phyloP scores from a whole-genome alignment of 1,284 basidiomycete genomes.

The Erythrobasidium hasegawianum region DNA sequence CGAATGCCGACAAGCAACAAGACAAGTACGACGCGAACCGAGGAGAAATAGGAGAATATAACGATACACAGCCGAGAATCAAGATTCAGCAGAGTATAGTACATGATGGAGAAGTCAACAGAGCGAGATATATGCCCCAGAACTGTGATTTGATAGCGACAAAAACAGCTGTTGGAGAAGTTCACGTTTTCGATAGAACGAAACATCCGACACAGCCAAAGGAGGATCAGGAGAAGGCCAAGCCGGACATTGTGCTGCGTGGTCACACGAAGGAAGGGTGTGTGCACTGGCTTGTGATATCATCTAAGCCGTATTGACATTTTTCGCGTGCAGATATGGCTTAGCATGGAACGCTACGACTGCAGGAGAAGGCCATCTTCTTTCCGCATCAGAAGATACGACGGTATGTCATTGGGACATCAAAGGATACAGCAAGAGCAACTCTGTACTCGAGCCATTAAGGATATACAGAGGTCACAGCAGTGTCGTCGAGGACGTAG shows the following conservation, averaged over 20 bases:
- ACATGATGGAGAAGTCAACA: conserved; percentile 93
- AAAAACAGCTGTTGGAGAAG: conserved; percentile 83
- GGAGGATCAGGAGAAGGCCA: conserved; percentile 69
- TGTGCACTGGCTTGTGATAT: conserved; percentile 44
- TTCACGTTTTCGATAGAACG: conserved; percentile 91
- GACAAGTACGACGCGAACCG: conserved; percentile 58
- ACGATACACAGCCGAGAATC: conserved; percentile 73
- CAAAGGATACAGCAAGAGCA: conserved; percentile 78
- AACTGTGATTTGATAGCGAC: conserved; percentile 97
- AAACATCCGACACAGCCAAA: conserved; percentile 93
- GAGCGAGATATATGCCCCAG: conserved; percentile 98
- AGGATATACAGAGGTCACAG: conserved; percentile 81
- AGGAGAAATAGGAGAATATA: conserved; percentile 76
- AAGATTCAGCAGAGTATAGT: conserved; percentile 92
- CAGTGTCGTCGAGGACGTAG: conserved; percentile 92
- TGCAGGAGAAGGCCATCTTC: conserved; percentile 70
- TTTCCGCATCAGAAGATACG: conserved; percentile 92
- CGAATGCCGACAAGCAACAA: conserved; percentile 52
- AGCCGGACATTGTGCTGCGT: conserved; percentile 82
- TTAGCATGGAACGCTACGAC: conserved; percentile 77
- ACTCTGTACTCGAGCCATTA: conserved; percentile 72
- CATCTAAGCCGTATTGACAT: not conserved
- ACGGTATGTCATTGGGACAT: conserved; percentile 97
- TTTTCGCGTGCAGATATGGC: conserved; percentile 70
- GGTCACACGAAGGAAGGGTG: conserved; percentile 93